Evolutionary conservation across 202 grass and related monocot species (phyloP).

Genomic region (Miscanthus sacchariflorus): DNA sequence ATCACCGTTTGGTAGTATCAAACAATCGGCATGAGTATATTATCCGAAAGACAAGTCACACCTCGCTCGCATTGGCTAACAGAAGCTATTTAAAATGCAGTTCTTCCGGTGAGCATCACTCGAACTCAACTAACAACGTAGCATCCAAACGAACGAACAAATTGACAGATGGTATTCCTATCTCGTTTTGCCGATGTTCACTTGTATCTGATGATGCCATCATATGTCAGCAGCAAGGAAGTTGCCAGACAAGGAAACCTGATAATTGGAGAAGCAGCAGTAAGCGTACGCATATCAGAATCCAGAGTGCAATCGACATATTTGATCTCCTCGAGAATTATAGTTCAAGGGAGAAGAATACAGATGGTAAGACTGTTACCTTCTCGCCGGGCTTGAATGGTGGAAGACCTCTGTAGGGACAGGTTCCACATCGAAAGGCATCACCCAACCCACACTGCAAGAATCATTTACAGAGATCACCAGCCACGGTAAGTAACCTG

Average conservation of each 20-base stretch:
- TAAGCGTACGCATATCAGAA: background rate
- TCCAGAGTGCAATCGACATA: background rate
- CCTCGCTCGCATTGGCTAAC: background rate
- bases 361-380: conserved; percentile 43
- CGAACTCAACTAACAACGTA: conserved; percentile 1
- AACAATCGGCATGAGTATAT: background rate
- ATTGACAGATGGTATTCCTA: conserved; percentile 30
- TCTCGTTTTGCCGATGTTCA: background rate
- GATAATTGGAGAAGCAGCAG: background rate
- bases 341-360: background rate
- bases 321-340: background rate
- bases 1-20: background rate
- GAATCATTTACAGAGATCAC: conserved; percentile 5
- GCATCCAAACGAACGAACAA: conserved; percentile 43
- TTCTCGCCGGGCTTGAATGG: conserved; percentile 95
- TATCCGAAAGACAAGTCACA: background rate
- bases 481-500: background rate
- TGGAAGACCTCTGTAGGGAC: conserved; percentile 88
- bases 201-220: conserved; percentile 45
- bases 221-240: conserved; percentile 88
- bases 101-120: background rate
- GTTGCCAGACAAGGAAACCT: conserved; percentile 76
- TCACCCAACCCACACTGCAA: conserved; percentile 95
- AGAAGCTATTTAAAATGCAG: conserved; percentile 5
- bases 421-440: conserved; percentile 87